Conservation (phyloP, 352 stramenopile species). For the Phytophthora fragariaefolia region DNA sequence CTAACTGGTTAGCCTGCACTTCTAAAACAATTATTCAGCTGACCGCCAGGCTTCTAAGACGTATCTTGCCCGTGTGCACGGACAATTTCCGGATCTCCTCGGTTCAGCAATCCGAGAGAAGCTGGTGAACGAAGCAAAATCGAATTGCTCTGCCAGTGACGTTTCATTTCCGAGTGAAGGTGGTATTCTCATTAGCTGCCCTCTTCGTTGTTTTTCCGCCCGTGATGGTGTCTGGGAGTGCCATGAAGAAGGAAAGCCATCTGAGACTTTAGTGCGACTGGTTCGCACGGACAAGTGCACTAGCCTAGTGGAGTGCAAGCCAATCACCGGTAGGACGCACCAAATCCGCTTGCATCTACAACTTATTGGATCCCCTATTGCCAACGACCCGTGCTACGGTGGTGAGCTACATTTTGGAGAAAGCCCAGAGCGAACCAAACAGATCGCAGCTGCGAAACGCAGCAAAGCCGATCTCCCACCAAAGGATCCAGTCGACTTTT, state of each 20-base stretch:
- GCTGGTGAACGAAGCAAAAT: slow-evolving; percentile 43
- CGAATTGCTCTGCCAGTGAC: slow-evolving; percentile 54
- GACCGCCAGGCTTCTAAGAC: slow-evolving; percentile 92
- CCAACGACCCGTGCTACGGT: slow-evolving; percentile 98
- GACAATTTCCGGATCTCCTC: slow-evolving; percentile 80
- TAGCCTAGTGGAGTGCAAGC: slow-evolving; percentile 93
- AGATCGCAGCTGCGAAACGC: slow-evolving; percentile 56
- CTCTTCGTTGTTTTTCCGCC: slow-evolving; percentile 81
- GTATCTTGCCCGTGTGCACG: slow-evolving; percentile 94
- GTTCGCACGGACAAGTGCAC: slow-evolving; percentile 66
- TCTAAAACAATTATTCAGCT: slow-evolving; percentile 36
- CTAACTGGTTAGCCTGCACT: not conserved
- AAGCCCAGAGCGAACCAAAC: slow-evolving; percentile 44
- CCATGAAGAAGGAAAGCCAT: slow-evolving; percentile 80
- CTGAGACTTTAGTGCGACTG: slow-evolving; percentile 76
- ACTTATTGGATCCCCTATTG: slow-evolving; percentile 93
- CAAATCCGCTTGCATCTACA: slow-evolving; percentile 98
- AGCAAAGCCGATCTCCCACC: slow-evolving; percentile 43
- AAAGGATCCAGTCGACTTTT: slow-evolving; percentile 61
- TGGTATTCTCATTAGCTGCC: slow-evolving; percentile 81
- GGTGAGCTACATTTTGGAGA: slow-evolving; percentile 93
- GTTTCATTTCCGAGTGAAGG: slow-evolving; percentile 62
- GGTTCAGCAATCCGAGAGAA: slow-evolving; percentile 45
- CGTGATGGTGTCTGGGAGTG: slow-evolving; percentile 88
- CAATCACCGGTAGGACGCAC: slow-evolving; percentile 96